A percentile compares a stretch with the other conserved stretches of the same genome.
phyloP scores from a whole-genome alignment of 352 stramenopile species.

The Chloridella minuta region DNA sequence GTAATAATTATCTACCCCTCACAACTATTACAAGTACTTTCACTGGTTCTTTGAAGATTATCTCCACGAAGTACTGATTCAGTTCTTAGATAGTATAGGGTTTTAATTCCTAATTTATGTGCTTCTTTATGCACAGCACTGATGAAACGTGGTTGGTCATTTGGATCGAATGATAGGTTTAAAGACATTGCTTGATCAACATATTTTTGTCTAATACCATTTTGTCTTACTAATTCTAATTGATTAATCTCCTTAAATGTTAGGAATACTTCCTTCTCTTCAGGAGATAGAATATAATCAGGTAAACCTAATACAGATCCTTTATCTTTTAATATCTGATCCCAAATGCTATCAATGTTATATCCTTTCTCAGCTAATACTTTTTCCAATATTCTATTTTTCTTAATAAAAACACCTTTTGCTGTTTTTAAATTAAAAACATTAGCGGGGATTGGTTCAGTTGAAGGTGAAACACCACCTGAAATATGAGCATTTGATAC shows the following conservation, averaged over 20 bases:
- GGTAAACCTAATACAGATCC: neutral
- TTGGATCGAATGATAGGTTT: neutral
- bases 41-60: neutral
- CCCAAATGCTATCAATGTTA: neutral
- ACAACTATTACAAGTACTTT: no score
- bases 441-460: conserved; percentile 9
- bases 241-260: neutral
- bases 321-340: conserved; percentile 8
- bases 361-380: neutral
- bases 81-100: neutral
- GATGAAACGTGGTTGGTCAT: no score
- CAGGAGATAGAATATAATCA: neutral
- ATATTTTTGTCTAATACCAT: conserved; percentile 9
- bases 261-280: conserved; percentile 8
- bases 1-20: no score
- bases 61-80: neutral
- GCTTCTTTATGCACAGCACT: neutral
- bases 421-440: neutral
- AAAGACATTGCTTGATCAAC: conserved; percentile 2
- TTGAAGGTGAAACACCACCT: neutral
- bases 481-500: neutral
- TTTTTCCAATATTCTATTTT: conserved; percentile 8
- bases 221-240: neutral
- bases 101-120: neutral
- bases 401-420: neutral